Evolutionary conservation across 2,329 filamentous ascomycete species (phyloP), one percentile per base, ranked within the genome.

Genomic region (Stenocarpella maydis): DNA sequence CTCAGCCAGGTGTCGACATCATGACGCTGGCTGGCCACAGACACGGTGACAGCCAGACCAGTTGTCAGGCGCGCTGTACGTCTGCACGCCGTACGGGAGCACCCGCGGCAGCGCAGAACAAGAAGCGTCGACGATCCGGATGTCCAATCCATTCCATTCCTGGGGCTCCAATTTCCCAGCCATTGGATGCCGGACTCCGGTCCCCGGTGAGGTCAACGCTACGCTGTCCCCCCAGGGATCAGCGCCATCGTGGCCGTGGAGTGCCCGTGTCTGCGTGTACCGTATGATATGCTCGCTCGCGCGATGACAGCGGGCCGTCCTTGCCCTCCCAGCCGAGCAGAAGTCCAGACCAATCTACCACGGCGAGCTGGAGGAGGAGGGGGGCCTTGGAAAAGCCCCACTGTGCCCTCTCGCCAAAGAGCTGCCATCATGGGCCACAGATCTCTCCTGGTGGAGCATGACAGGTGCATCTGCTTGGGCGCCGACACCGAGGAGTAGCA

Each of bases 381-480:
- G 26, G 45, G 19, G 26, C n/a, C n/a, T 47, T 19, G 19, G 31
- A 34, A 15, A 0, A 9, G 17, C 9, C 14, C 7, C 31, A 34
- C 14, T 47, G 58, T 49, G 58, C 28, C 39, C 43, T 49, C 54
- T 67, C 65, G 52, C 52, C 52, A 67, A 67, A 24, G 41, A 53
- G 45, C 15, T 58, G 64, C 41, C 17, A 50, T 41, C 41, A 45
- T 39, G 52, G 43, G 47, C 61, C 39, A 71, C 70, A 67, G 54
- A 71, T 71, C 63, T 69, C 9, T 52, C 19, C 52, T 53, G 64
- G 70, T 71, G 64, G 39, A 67, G 45, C 70, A 49, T 71, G 70
- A 71, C 54, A 64, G 55, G 50, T 43, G 50, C 54, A 31, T 69
- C 54, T 71, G 54, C 70, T 71, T 71, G 70, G 70, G 64, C 54